These are phyloP conservation scores for Polyrhizophydium stewartii DNA, from an alignment of 371 early-diverging fungal genomes.

Conservation along the genomic window DNA sequence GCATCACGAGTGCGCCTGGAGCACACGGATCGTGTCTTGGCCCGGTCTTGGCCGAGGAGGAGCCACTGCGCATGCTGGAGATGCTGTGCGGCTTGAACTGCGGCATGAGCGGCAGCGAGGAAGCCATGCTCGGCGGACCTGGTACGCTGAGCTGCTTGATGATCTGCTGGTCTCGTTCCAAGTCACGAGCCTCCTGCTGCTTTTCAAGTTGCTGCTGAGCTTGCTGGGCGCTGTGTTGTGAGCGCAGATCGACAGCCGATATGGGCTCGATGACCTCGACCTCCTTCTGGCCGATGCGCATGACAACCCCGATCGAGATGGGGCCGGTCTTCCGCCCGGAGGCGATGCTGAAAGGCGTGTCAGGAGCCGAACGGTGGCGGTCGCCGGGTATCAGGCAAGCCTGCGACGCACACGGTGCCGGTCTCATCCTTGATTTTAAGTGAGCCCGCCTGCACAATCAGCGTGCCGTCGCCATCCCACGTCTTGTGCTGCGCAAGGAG, in stretches of 20 bases:
- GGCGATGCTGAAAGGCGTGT: slow-evolving; percentile 18
- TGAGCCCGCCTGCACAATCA: slow-evolving; percentile 3
- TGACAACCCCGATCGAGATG: slow-evolving; percentile 22
- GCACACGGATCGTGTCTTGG: slow-evolving; percentile 33
- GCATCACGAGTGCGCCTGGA: slow-evolving; percentile 33
- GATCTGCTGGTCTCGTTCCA: slow-evolving; percentile 8
- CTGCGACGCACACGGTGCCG: slow-evolving; percentile 39
- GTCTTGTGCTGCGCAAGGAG: slow-evolving; percentile 52
- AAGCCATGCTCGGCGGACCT: slow-evolving; percentile 12
- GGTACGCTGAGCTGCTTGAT: slow-evolving; percentile 17
- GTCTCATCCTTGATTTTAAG: slow-evolving; percentile 25
- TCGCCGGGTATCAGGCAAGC: background rate
- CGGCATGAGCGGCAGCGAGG: slow-evolving; percentile 9
- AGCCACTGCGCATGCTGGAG: background rate
- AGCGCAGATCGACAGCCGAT: slow-evolving; percentile 4
- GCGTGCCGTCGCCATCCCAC: slow-evolving; percentile 51
- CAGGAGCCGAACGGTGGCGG: background rate
- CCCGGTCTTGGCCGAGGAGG: slow-evolving; percentile 2
- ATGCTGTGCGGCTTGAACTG: slow-evolving; percentile 4
- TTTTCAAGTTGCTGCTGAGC: slow-evolving; percentile 12
- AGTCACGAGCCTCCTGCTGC: background rate
- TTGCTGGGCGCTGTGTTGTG: slow-evolving; percentile 8
- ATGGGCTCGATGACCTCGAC: slow-evolving; percentile 36
- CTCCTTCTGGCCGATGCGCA: slow-evolving; percentile 39
- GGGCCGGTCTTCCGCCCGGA: slow-evolving; percentile 4